These are phyloP conservation scores for Suillus placidus DNA, from an alignment of 768 basidiomycete genomes.

Conservation along the genomic window DNA sequence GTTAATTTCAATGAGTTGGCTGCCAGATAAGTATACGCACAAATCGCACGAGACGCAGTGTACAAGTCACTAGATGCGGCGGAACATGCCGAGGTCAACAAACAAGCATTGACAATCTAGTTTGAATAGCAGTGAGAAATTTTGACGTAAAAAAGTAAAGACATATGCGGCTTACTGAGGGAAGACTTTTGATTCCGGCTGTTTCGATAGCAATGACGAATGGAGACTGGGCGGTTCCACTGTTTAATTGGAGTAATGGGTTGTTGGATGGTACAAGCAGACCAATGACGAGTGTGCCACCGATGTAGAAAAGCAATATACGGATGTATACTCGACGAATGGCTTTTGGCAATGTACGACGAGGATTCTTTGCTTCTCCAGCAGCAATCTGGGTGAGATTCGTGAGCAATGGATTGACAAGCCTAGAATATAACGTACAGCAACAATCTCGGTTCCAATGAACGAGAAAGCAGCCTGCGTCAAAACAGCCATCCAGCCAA, in stretches of 20 bases:
- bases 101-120: conserved; percentile 77
- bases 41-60: conserved; percentile 87
- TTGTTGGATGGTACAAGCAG: conserved; percentile 81
- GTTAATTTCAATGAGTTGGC: conserved; percentile 8
- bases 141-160: conserved; percentile 6
- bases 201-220: conserved; percentile 89
- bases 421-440: conserved; percentile 49
- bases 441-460: conserved; percentile 94
- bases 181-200: conserved; percentile 85
- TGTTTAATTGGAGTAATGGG: conserved; percentile 47
- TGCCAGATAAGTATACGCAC: conserved; percentile 42
- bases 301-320: conserved; percentile 80
- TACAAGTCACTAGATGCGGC: conserved; percentile 89
- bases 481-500: conserved; percentile 70
- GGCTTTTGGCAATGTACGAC: conserved; percentile 59
- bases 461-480: conserved; percentile 91
- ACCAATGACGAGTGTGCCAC: conserved; percentile 75
- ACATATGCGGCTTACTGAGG: conserved; percentile 55
- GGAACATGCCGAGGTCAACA: conserved; percentile 91
- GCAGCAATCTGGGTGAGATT: conserved; percentile 68
- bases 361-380: conserved; percentile 87
- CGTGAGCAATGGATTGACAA: neutral
- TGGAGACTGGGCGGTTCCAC: conserved; percentile 72
- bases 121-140: neutral
- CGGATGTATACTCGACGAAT: conserved; percentile 69